Percentiles rank a stretch among this genome's conserved stretches.
phyloP scores from a whole-genome alignment of 2,329 filamentous ascomycete genomes.

The Triangularia setosa region DNA sequence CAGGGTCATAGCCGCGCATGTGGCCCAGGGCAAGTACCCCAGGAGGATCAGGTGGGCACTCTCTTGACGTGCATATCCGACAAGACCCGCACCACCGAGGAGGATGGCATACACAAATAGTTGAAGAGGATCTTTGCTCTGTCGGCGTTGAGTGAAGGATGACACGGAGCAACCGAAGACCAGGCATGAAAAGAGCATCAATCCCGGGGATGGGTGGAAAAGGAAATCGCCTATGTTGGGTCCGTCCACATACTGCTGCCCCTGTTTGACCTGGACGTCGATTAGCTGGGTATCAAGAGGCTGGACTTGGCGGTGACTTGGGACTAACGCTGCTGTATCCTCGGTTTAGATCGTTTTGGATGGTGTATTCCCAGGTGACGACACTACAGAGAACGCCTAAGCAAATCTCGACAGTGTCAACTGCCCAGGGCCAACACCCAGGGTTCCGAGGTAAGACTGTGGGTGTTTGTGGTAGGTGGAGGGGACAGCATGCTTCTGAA shows the following conservation, averaged over 20 bases:
- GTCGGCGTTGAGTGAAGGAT: slow-evolving; percentile 34
- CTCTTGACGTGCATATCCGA: slow-evolving; percentile 26
- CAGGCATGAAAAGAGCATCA: slow-evolving; percentile 34
- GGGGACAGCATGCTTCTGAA: slow-evolving; percentile 13
- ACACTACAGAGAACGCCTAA: slow-evolving; percentile 20
- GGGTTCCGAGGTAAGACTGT: not conserved
- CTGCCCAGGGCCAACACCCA: slow-evolving; percentile 4
- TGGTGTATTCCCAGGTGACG: slow-evolving; percentile 22
- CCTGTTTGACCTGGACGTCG: slow-evolving; percentile 4
- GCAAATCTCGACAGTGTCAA: slow-evolving; percentile 21
- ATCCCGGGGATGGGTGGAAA: slow-evolving; percentile 30
- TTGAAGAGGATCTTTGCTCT: slow-evolving; percentile 31
- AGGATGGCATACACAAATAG: slow-evolving; percentile 30
- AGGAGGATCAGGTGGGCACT: slow-evolving; percentile 33
- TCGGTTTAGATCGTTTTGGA: slow-evolving; percentile 16
- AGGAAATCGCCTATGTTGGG: slow-evolving; percentile 16
- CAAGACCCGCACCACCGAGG: slow-evolving; percentile 24
- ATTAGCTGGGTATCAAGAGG: slow-evolving; percentile 8
- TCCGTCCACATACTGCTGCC: not conserved
- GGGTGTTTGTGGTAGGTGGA: not conserved
- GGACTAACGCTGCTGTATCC: slow-evolving; percentile 12
- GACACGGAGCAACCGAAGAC: slow-evolving; percentile 35
- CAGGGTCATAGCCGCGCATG: slow-evolving; percentile 34
- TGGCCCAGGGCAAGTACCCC: slow-evolving; percentile 34
- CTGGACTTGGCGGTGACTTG: not conserved